These are phyloP conservation scores for Trichoderma brevicompactum DNA, from an alignment of 2,329 filamentous ascomycete species.

Conservation along the genomic window DNA sequence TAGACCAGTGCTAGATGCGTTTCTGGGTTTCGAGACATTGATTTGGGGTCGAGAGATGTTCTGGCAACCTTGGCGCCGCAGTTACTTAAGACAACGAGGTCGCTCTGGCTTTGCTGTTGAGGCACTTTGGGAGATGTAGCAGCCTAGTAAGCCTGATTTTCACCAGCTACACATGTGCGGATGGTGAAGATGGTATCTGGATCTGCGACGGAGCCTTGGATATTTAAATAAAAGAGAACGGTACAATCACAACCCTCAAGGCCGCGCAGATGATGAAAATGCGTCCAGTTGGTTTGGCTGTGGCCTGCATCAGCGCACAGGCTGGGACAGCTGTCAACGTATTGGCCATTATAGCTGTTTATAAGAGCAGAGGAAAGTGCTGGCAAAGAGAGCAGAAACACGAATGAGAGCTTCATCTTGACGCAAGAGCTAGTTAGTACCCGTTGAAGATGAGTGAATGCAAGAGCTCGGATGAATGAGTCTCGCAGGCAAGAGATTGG, in stretches of 20 bases:
- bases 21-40: neutral
- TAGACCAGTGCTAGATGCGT: too few relatives aligned
- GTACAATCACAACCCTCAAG: neutral
- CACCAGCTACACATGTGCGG: neutral
- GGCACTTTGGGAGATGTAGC: neutral
- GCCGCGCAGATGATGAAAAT: neutral
- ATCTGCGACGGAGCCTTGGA: neutral
- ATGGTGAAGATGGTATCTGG: neutral
- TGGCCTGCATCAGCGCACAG: neutral
- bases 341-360: neutral
- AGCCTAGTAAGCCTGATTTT: neutral
- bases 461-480: too few relatives aligned
- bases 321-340: neutral
- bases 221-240: neutral
- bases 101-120: neutral
- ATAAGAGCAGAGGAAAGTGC: too few relatives aligned
- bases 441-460: too few relatives aligned
- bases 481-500: too few relatives aligned
- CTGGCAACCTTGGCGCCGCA: neutral
- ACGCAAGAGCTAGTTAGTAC: too few relatives aligned
- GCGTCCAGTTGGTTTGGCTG: neutral
- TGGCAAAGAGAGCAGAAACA: too few relatives aligned
- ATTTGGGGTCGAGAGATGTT: neutral
- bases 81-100: neutral
- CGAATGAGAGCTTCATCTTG: too few relatives aligned